Percentiles rank a stretch among this genome's conserved stretches.
phyloP scores from a whole-genome alignment of 2,329 filamentous ascomycete genomes.

The Paradendryphiella salina region DNA sequence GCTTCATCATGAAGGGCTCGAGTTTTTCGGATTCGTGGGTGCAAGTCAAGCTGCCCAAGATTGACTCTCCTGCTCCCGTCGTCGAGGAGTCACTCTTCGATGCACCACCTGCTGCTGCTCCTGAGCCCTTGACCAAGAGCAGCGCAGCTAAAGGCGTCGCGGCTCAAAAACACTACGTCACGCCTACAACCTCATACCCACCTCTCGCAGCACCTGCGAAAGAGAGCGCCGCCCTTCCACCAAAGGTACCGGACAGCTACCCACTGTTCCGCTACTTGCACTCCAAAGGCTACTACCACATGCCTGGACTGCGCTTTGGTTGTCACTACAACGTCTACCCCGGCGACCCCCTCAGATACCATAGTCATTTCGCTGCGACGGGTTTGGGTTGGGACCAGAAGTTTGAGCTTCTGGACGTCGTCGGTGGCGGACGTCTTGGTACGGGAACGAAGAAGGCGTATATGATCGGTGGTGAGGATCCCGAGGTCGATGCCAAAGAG shows the following conservation, averaged over 20 bases:
- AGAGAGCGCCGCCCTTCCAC: slow-evolving; percentile 33
- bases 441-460: slow-evolving; percentile 97
- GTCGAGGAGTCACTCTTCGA: slow-evolving; percentile 34
- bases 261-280: slow-evolving; percentile 82
- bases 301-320: slow-evolving; percentile 90
- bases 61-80: slow-evolving; percentile 3
- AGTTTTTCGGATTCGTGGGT: slow-evolving; percentile 20
- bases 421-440: slow-evolving; percentile 82
- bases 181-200: slow-evolving; percentile 53
- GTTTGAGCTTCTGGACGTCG: slow-evolving; percentile 80
- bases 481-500: slow-evolving; percentile 27
- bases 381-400: slow-evolving; percentile 85
- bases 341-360: slow-evolving; percentile 90
- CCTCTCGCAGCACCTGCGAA: slow-evolving; percentile 31
- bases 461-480: slow-evolving; percentile 71
- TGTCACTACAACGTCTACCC: slow-evolving; percentile 95
- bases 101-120: slow-evolving; percentile 12
- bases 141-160: slow-evolving; percentile 17
- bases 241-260: slow-evolving; percentile 55
- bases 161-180: slow-evolving; percentile 44
- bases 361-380: slow-evolving; percentile 91
- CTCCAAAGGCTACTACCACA: slow-evolving; percentile 78
- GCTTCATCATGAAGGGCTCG: slow-evolving; percentile 36
- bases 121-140: slow-evolving; percentile 14
- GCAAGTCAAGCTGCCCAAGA: slow-evolving; percentile 10